Base-by-base conservation (phyloP, 2,329 filamentous ascomycete genomes). In the Orbilia ellipsospora region DNA sequence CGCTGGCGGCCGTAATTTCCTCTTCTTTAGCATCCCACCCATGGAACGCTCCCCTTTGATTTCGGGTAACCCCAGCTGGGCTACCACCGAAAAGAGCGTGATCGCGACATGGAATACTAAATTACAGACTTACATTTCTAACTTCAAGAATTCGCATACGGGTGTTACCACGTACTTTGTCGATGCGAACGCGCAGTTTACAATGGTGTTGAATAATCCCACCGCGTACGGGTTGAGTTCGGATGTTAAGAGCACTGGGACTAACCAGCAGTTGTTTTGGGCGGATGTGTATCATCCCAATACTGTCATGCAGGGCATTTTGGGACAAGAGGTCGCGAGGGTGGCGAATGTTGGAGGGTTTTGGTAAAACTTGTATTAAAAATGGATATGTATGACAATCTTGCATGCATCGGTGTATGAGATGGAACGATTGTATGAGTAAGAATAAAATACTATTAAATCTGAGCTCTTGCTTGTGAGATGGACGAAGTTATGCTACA, bases 221-320 rank as follows among this genome's bases (percentile, higher is more conserved):
- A 64, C 50, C 4, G 23, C 59, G 0, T 70, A 70, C 23, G 66
- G 66, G 3, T 59, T 70, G n/a, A 70, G 51, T 23, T 48, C 57
- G 6, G 52, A 63, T 45, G 5, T 52, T 5, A 62, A 26, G 36
- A 69, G 65, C 12, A 51, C 40, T 16, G 66, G 66, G n/a, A 70
- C 20, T 5, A 64, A 64, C 12, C 66, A 70, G 18, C 57, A 63
- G 12, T 40, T 70, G 8, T 70, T 70, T 15, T 70, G 66, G 66
- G 66, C 59, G 4, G 66, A 70, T 26, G 59, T 63, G 36, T 70
- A 70, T 36, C 66, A 70, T 26, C 66, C 66, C 16, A 70, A 70
- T 40, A 70, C 59, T 10, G 59, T 63, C 3, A 64, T 70, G 57
- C 66, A 70, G 7, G 66, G 61, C 15, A 50, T 70, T 20, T 50